Conservation (phyloP, 495 filamentous ascomycete genomes). For the Aspergillus incahuasiensis region DNA sequence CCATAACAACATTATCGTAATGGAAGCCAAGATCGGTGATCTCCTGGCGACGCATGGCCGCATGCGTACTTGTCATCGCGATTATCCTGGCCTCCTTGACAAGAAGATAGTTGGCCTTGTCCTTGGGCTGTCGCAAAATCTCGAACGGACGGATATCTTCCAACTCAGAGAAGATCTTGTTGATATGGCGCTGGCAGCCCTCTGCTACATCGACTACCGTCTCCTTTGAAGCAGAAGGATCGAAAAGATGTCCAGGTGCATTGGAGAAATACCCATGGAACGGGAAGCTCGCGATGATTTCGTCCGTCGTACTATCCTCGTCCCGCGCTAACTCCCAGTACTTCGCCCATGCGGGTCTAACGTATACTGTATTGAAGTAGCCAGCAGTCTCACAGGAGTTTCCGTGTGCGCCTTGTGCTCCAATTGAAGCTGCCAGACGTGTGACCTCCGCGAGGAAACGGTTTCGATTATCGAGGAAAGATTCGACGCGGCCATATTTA, state of each 20-base stretch:
- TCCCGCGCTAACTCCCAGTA: conserved; percentile 62
- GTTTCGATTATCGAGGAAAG: conserved; percentile 85
- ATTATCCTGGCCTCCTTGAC: conserved; percentile 93
- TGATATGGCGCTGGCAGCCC: conserved; percentile 87
- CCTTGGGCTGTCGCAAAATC: conserved; percentile 77
- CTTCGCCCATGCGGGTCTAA: conserved; percentile 81
- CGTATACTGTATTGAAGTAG: conserved; percentile 92
- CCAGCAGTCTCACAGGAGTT: conserved; percentile 94
- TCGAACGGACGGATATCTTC: conserved; percentile 95
- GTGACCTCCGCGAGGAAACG: conserved; percentile 79
- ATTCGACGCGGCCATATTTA: conserved; percentile 93
- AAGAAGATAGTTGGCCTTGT: conserved; percentile 93
- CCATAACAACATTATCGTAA: conserved; percentile 98
- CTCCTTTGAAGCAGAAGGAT: conserved; percentile 57
- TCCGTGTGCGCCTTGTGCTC: conserved; percentile 84
- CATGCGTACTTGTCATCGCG: conserved; percentile 97
- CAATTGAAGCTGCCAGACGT: conserved; percentile 75
- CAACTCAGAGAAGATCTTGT: conserved; percentile 87
- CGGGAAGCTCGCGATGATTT: conserved; percentile 74
- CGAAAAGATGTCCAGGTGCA: conserved; percentile 81
- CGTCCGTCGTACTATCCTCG: conserved; percentile 48
- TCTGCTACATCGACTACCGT: conserved; percentile 67
- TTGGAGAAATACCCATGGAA: conserved; percentile 87
- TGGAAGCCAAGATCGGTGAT: conserved; percentile 90
- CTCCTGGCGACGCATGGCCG: conserved; percentile 92